Evolutionary conservation across 192 early-diverging fungal species (phyloP), one percentile per base, ranked within the genome.

Genomic region (Entophlyctis luteolus): DNA sequence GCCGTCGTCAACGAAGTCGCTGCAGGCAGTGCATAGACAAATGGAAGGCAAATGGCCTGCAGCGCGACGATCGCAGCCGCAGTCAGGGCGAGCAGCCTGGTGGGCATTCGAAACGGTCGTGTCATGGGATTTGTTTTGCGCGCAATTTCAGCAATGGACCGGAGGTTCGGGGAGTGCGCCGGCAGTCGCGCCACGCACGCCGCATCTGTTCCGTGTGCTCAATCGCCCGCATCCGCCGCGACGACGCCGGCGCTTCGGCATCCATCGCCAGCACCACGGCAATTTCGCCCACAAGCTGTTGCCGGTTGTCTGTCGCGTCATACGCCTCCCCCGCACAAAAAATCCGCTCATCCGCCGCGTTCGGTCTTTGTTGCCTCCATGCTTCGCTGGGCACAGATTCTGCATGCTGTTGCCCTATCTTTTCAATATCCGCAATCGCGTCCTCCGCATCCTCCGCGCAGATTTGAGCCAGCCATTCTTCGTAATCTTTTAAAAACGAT

Each of bases 401-500:
- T 10, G 47, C 22, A 45, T 22, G 12, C 18, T 60, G 10, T 8
- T 6, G 12, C 20, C 10, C 18, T 14, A 12, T 10, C 2, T 6
- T 25, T 25, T 23, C 20, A 27, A 29, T 34, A 22, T 49, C 5
- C 8, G n/a, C 23, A 23, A 59, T 12, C 57, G 46, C 38, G 4
- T 18, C 37, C 27, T 59, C 84, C 48, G 77, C 71, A 1, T 79
- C 70, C 35, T 90, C 90, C 50, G 89, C 88, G 6, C 81, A 73
- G 18, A 93, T 71, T 55, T 88, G 87, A 20, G 82, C 80, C 20
- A 93, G 60, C 50, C 89, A 63, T 2, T 79, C 81, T 73, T 91
- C 89, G 20, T 89, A 86, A 25, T 93, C 89, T 72, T 89, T 93
- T 65, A 90, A 77, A 48, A 89, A 87, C 66, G 83, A 74, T 68